Conservation (phyloP, 176 grass and related monocot species). For the Oryza longistaminata region DNA sequence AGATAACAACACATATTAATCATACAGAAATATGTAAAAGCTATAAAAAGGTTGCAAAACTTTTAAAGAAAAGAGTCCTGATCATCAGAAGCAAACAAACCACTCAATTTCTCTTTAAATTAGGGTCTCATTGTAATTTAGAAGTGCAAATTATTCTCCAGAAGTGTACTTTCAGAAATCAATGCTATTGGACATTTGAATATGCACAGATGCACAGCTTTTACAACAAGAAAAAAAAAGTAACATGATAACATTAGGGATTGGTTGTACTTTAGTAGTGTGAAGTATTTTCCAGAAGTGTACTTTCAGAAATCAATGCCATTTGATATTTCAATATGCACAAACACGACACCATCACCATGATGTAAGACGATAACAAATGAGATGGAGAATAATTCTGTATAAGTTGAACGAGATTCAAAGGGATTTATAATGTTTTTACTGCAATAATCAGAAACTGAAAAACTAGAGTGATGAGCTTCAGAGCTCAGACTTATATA, state of each 20-base stretch:
- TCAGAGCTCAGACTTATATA: background rate
- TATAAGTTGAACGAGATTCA: background rate
- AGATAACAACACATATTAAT: background rate
- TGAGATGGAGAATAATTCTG: background rate
- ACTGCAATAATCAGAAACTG: background rate
- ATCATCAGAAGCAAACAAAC: background rate
- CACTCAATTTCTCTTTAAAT: background rate
- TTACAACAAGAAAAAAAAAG: background rate
- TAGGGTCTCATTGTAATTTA: background rate
- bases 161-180: background rate
- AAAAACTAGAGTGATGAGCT: background rate
- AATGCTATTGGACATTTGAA: background rate
- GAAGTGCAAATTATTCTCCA: background rate
- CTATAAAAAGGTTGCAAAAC: background rate
- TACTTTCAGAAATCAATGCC: background rate
- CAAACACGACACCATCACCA: background rate
- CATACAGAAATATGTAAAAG: background rate
- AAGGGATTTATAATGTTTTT: background rate
- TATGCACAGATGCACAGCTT: background rate
- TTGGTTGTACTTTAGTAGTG: background rate
- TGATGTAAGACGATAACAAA: background rate
- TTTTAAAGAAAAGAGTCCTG: background rate
- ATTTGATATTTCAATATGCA: background rate
- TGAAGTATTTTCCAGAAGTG: background rate
- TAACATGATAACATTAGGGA: too few relatives aligned